Conservation (phyloP, 208 protist species). For the Trypanosoma brucei region DNA sequence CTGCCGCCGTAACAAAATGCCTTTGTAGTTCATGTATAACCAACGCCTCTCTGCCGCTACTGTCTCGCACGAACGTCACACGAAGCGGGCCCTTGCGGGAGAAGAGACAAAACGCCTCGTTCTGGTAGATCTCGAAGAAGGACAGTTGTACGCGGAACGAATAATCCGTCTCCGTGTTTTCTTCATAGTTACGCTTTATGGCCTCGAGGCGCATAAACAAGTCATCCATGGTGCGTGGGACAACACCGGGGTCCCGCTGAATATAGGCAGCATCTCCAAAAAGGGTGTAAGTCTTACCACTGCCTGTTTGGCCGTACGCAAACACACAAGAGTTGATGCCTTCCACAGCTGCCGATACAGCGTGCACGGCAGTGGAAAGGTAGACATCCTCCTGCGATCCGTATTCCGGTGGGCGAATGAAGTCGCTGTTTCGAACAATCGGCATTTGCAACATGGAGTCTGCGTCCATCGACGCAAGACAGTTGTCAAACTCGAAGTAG, state of each 20-base stretch:
- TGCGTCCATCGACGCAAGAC: slow-evolving; percentile 62
- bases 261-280: slow-evolving; percentile 69
- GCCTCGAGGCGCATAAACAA: slow-evolving; percentile 59
- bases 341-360: slow-evolving; percentile 68
- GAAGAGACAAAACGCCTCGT: slow-evolving; percentile 72
- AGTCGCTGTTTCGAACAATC: slow-evolving; percentile 56
- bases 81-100: slow-evolving; percentile 62
- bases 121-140: slow-evolving; percentile 87
- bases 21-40: slow-evolving; percentile 67
- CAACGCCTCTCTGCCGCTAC: slow-evolving; percentile 52
- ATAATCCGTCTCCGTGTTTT: slow-evolving; percentile 42
- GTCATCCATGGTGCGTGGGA: slow-evolving; percentile 59
- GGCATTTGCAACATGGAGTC: slow-evolving; percentile 52
- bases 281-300: slow-evolving; percentile 91
- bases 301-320: slow-evolving; percentile 90
- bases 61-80: slow-evolving; percentile 50
- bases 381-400: slow-evolving; percentile 78
- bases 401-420: slow-evolving; percentile 51
- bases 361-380: slow-evolving; percentile 51
- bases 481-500: slow-evolving; percentile 69
- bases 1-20: slow-evolving; percentile 39
- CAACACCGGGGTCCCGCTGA: slow-evolving; percentile 53
- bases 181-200: slow-evolving; percentile 40
- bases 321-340: slow-evolving; percentile 88
- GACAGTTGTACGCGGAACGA: slow-evolving; percentile 57